Percentiles rank a stretch among this genome's conserved stretches.
Evolutionary conservation across 116 monocot species (phyloP).

Genomic region (Posidonia oceanica): DNA sequence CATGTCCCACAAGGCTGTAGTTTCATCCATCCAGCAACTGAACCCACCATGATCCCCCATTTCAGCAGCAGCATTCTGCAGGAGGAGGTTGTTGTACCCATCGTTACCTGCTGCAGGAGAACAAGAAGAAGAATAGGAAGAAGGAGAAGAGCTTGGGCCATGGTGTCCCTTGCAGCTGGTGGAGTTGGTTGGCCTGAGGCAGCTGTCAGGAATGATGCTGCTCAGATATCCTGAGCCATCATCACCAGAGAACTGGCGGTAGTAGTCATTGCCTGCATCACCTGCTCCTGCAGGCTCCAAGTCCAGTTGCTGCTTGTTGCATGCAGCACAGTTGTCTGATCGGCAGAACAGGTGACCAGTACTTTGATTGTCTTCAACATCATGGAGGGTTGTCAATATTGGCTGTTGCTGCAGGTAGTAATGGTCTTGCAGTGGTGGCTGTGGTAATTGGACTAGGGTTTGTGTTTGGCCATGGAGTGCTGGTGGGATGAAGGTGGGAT

Average conservation of each 20-base stretch:
- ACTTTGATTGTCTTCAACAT: background rate
- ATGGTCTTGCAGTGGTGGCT: background rate
- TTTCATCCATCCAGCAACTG: background rate
- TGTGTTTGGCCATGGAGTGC: background rate
- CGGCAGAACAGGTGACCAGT: conserved; percentile 2
- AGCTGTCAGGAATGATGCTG: conserved; percentile 7
- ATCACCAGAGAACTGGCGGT: conserved; percentile 1
- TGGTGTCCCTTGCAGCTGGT: background rate
- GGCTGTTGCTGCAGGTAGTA: background rate
- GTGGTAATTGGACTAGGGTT: background rate
- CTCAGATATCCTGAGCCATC: conserved; percentile 8
- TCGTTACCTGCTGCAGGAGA: background rate
- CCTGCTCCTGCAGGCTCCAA: background rate
- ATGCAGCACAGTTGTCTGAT: conserved; percentile 4
- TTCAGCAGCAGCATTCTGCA: background rate
- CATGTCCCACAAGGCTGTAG: background rate
- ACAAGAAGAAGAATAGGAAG: background rate
- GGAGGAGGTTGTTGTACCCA: background rate
- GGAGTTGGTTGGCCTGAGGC: conserved; percentile 1
- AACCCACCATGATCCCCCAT: background rate
- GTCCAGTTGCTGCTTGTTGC: background rate
- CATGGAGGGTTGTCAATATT: background rate
- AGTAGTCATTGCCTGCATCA: background rate
- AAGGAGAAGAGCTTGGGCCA: background rate
- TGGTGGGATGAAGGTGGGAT: background rate